Evolutionary conservation across 208 protist genomes (phyloP).

Genomic region (Wallacemonas sp.): DNA sequence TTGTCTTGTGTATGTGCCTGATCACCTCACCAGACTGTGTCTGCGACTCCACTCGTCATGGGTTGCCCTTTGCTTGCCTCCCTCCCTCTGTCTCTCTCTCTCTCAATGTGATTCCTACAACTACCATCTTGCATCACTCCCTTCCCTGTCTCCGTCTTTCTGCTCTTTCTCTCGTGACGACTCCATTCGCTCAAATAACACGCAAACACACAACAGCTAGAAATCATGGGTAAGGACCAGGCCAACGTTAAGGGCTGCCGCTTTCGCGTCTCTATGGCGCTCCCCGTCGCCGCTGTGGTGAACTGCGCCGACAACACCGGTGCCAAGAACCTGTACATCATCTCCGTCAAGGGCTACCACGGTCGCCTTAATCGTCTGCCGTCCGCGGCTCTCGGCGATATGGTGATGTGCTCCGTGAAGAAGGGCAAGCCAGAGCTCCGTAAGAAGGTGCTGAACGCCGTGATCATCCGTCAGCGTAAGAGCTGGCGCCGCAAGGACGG

Average conservation of each 20-base stretch:
- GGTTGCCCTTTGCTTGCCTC: not conserved
- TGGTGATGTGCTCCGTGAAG: constrained; percentile 99
- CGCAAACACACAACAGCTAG: constrained; percentile 17
- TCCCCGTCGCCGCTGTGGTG: constrained; percentile 98
- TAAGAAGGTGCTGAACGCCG: constrained; percentile 98
- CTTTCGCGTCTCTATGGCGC: constrained; percentile 98
- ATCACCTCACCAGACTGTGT: not conserved
- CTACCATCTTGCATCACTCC: not conserved
- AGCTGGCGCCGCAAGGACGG: constrained; percentile 98
- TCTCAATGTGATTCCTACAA: too few relatives aligned
- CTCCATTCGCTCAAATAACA: not conserved
- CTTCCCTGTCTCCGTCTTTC: not conserved
- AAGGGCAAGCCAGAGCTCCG: constrained; percentile 99
- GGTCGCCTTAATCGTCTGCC: constrained; percentile 99
- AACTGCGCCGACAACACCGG: constrained; percentile 99
- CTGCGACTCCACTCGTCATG: not conserved
- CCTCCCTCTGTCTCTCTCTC: constrained; percentile 5
- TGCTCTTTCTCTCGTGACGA: not conserved
- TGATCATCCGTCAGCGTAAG: constrained; percentile 99
- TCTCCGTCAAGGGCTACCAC: constrained; percentile 98
- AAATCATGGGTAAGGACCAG: constrained; percentile 90
- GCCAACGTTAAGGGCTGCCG: constrained; percentile 95
- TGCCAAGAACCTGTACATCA: constrained; percentile 99
- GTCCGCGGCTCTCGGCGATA: constrained; percentile 97
- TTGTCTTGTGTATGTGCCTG: too few relatives aligned